These are phyloP conservation scores for Telfairia occidentalis DNA, from an alignment of 331 rosid genomes.

Conservation along the genomic window DNA sequence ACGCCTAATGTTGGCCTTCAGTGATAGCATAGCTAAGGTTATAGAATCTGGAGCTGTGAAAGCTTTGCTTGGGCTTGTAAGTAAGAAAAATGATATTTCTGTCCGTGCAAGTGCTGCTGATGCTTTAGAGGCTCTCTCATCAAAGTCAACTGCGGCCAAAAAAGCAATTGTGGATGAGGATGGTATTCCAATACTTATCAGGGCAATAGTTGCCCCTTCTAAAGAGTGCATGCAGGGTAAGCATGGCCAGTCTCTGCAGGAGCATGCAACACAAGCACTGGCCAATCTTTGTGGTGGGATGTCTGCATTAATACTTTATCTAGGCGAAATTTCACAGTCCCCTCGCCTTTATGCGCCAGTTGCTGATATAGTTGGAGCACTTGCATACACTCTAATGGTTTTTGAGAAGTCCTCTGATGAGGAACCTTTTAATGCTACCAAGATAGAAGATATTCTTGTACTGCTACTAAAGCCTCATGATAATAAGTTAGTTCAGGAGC, in stretches of 20 bases:
- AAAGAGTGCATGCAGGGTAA: conserved; percentile 84
- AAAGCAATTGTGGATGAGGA: conserved; percentile 59
- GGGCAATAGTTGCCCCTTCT: conserved; percentile 95
- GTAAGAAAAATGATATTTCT: conserved; percentile 67
- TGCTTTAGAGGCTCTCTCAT: conserved; percentile 88
- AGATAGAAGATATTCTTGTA: conserved; percentile 73
- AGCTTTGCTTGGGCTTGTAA: conserved; percentile 75
- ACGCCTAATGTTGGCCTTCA: conserved; percentile 78
- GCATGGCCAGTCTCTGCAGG: conserved; percentile 65
- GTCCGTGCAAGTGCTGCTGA: conserved; percentile 98
- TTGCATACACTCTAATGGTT: conserved; percentile 85
- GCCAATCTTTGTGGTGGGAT: conserved; percentile 84
- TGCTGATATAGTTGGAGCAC: conserved; percentile 91
- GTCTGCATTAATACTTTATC: conserved; percentile 70
- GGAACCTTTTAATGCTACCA: conserved; percentile 52
- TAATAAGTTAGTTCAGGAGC: conserved; percentile 71
- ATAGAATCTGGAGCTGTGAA: conserved; percentile 86
- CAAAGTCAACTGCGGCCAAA: conserved; percentile 60
- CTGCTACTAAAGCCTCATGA: conserved; percentile 62
- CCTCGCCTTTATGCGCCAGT: conserved; percentile 65
- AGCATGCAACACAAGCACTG: conserved; percentile 73
- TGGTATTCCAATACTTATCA: conserved; percentile 76
- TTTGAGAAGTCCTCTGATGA: conserved; percentile 37
- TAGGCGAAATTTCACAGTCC: conserved; percentile 82
- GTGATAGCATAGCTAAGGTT: conserved; percentile 87